phyloP scores from a whole-genome alignment of 129 eudicot species.

The Sambucus nigra region DNA sequence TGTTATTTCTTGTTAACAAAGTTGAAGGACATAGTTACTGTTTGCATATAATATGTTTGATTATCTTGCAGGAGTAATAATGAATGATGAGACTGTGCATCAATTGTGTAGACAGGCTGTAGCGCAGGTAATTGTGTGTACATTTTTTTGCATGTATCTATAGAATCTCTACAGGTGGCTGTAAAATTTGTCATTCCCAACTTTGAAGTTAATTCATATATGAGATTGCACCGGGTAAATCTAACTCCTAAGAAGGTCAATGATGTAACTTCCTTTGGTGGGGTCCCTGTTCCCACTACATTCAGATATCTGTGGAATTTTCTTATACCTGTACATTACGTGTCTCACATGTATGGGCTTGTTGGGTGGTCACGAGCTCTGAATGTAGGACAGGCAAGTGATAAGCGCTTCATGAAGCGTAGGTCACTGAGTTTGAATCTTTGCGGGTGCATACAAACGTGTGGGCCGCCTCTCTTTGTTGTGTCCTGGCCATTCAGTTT shows the following conservation, averaged over 20 bases:
- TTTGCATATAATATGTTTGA: not conserved
- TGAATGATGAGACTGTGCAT: slow-evolving; percentile 97
- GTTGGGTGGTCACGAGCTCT: too few relatives aligned
- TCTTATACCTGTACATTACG: not conserved
- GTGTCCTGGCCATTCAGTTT: too few relatives aligned
- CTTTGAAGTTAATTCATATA: not conserved
- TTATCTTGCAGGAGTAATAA: slow-evolving; percentile 70
- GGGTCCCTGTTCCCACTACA: not conserved
- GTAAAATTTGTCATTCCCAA: not conserved
- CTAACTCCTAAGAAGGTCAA: not conserved
- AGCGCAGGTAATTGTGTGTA: slow-evolving; percentile 56
- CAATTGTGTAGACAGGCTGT: slow-evolving; percentile 97
- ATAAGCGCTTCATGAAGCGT: too few relatives aligned
- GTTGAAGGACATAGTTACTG: not conserved
- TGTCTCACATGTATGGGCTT: not conserved
- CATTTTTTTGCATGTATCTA: not conserved
- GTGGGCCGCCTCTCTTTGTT: too few relatives aligned
- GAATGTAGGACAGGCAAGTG: too few relatives aligned
- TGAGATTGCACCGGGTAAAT: not conserved
- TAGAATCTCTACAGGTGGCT: not conserved
- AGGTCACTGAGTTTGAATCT: too few relatives aligned
- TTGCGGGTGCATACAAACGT: too few relatives aligned
- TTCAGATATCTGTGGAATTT: slow-evolving; percentile 1
- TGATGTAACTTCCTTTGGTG: not conserved
- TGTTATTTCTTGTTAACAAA: not conserved